phyloP scores from a whole-genome alignment of 78 protist genomes.

The slime mould (Dictyostelium discoideum) region DNA sequence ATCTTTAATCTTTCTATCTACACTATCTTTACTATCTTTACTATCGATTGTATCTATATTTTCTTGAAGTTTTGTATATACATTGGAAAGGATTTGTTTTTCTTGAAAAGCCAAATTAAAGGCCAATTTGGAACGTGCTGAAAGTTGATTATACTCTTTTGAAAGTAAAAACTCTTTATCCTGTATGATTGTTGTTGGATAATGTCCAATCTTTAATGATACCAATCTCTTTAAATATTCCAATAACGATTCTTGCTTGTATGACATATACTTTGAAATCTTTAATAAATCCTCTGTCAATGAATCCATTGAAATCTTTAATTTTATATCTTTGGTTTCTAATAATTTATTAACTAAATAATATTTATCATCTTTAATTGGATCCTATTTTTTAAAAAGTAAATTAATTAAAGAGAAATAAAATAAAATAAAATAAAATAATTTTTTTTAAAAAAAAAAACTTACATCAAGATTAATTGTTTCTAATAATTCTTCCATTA shows the following conservation, averaged over 20 bases:
- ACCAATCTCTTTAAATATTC: constrained; percentile 18
- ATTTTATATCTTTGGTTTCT: not conserved
- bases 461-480: constrained; percentile 37
- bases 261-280: constrained; percentile 44
- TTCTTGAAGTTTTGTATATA: not conserved
- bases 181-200: constrained; percentile 29
- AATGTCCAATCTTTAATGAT: not conserved
- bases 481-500: constrained; percentile 45
- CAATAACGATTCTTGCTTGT: constrained; percentile 19
- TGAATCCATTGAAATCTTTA: constrained; percentile 49
- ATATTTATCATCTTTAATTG: constrained; percentile 37
- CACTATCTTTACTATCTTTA: not conserved
- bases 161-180: constrained; percentile 16
- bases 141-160: not conserved
- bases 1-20: not conserved
- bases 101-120: constrained; percentile 16
- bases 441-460: not conserved
- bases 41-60: constrained; percentile 9
- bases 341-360: constrained; percentile 8
- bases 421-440: not conserved
- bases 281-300: constrained; percentile 64
- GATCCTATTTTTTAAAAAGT: constrained; percentile 13
- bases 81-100: constrained; percentile 6
- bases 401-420: not conserved
- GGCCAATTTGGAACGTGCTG: constrained; percentile 31